A percentile compares a stretch with the other conserved stretches of the same genome.
These are phyloP conservation scores for Syzygium aqueum DNA, from an alignment of 345 rosid genomes.

Conservation along the genomic window DNA sequence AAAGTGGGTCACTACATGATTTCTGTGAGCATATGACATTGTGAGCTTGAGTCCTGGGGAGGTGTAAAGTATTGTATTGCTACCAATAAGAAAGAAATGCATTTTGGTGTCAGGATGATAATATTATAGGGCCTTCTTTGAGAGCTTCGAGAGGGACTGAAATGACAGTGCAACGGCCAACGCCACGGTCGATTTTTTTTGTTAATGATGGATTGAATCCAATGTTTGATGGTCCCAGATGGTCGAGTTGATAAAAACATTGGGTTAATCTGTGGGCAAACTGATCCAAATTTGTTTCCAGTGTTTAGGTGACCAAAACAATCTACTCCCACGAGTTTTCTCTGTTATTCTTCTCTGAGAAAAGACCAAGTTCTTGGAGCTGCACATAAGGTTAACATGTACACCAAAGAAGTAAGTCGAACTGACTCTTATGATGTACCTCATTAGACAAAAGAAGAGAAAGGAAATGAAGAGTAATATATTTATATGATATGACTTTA, in stretches of 20 bases:
- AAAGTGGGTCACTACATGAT: neutral
- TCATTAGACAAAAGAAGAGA: neutral
- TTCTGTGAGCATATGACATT: conserved; percentile 1
- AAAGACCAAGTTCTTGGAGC: neutral
- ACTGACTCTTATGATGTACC: neutral
- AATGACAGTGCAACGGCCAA: neutral
- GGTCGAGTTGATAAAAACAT: neutral
- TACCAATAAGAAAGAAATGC: neutral
- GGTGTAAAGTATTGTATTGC: conserved; percentile 4
- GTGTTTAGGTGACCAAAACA: neutral
- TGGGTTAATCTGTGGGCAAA: neutral
- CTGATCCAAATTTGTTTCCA: neutral
- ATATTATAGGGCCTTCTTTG: neutral
- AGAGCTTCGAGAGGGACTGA: neutral
- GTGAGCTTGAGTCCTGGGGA: conserved; percentile 6
- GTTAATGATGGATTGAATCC: neutral
- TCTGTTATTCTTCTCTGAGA: neutral
- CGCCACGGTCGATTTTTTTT: neutral
- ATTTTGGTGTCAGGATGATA: neutral
- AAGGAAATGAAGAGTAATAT: neutral
- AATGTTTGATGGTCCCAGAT: neutral
- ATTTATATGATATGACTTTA: neutral
- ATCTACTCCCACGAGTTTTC: neutral
- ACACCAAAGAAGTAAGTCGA: neutral
- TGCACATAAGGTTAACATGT: neutral